phyloP scores from a whole-genome alignment of 2,329 filamentous ascomycete species.

The Aspergillus latus region DNA sequence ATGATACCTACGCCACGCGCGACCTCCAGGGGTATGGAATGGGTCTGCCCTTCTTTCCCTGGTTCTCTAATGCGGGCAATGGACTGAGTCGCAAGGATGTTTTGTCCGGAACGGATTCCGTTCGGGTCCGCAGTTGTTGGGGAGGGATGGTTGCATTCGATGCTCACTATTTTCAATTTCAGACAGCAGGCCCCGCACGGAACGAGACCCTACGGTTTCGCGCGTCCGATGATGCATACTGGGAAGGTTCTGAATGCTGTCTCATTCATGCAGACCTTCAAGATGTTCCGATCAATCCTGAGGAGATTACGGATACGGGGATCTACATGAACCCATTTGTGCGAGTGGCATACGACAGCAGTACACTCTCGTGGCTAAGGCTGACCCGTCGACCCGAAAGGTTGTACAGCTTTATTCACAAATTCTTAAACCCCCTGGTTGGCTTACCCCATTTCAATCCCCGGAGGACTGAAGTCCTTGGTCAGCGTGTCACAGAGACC shows the following conservation, averaged over 20 bases:
- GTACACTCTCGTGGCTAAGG: constrained; percentile 59
- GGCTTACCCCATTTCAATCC: constrained; percentile 61
- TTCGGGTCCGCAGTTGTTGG: constrained; percentile 73
- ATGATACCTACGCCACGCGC: constrained; percentile 73
- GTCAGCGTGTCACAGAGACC: constrained; percentile 46
- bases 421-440: constrained; percentile 56
- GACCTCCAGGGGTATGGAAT: constrained; percentile 68
- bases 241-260: constrained; percentile 66
- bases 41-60: constrained; percentile 71
- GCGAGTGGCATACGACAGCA: constrained; percentile 65
- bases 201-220: constrained; percentile 55
- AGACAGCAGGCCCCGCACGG: constrained; percentile 3
- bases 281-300: constrained; percentile 30
- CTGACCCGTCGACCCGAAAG: constrained; percentile 65
- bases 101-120: constrained; percentile 56
- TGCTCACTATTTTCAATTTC: constrained; percentile 45
- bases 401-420: constrained; percentile 61
- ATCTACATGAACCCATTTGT: constrained; percentile 76
- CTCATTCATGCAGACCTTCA: constrained; percentile 54
- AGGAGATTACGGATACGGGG: constrained; percentile 49
- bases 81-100: constrained; percentile 63
- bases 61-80: constrained; percentile 58
- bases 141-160: constrained; percentile 66
- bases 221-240: constrained; percentile 58
- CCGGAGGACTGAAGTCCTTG: constrained; percentile 59